A percentile compares a stretch with the other conserved stretches of the same genome.
These are phyloP conservation scores for Diaporthe ilicicola DNA, from an alignment of 2,329 filamentous ascomycete genomes.

Conservation along the genomic window DNA sequence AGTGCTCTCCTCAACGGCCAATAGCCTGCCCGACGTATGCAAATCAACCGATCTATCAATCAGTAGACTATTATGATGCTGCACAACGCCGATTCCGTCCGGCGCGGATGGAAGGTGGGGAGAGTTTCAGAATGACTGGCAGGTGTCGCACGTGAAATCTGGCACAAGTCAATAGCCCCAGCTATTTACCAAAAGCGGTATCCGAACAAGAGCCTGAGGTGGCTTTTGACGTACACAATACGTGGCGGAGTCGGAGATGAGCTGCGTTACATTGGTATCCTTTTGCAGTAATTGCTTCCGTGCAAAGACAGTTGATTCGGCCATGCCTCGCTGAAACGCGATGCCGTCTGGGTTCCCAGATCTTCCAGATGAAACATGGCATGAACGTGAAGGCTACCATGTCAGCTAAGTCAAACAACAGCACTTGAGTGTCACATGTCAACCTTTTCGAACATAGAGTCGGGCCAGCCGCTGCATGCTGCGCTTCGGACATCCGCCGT, in stretches of 20 bases:
- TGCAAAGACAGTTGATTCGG: background rate
- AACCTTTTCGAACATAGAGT: background rate
- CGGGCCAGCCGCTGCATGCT: background rate
- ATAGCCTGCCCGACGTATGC: too few species aligned
- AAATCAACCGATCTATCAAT: background rate
- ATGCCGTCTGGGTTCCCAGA: background rate
- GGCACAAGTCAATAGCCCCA: background rate
- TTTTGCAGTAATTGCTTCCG: constrained; percentile 6
- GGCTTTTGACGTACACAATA: background rate
- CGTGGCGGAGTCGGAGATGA: background rate
- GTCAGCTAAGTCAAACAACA: background rate
- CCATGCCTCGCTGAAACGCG: background rate
- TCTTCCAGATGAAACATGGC: constrained; percentile 6
- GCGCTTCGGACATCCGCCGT: constrained; percentile 10
- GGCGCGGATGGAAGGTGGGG: background rate
- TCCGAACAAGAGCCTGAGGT: background rate
- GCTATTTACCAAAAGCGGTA: background rate
- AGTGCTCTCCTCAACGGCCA: too few species aligned
- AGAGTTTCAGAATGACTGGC: background rate
- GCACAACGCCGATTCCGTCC: background rate
- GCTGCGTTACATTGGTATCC: background rate
- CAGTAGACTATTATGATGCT: background rate
- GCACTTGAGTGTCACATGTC: background rate
- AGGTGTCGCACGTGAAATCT: background rate
- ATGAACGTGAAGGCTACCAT: constrained; percentile 4